Evolutionary conservation across 2,329 filamentous ascomycete genomes (phyloP), one percentile per base, ranked within the genome.

Genomic region (Colletotrichum tropicale): DNA sequence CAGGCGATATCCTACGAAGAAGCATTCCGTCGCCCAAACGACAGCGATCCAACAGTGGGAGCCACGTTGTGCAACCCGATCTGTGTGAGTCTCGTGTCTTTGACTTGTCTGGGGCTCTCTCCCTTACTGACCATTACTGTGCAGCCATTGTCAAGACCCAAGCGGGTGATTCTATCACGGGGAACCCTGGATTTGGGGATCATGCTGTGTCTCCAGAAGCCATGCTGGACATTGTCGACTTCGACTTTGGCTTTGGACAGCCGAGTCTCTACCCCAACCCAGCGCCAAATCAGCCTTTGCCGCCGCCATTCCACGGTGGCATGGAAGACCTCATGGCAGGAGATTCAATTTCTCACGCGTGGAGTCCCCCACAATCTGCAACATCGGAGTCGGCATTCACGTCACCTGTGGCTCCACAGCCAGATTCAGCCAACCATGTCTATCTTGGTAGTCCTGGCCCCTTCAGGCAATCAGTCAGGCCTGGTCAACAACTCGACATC

Each of bases 201-300:
- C 80, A 83, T 74, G 72, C 78, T 52, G 77, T 82, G 77, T 81
- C 79, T 78, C 77, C 80, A 69, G 79, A 84, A 28, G 73, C 81
- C 43, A 77, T 79, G 60, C 75, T 85, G 67, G 82, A 81, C 43
- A 77, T 82, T 61, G 78, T 79, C 75, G 81, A 84, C 74, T 84
- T 85, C 78, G 79, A 80, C 80, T 85, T 86, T 76, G 80, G 79
- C 71, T 81, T 86, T 77, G 82, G 82, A 34, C 80, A 84, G 69
- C 77, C 84, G 12, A 80, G 78, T 18, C 83, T 83, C 77, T 82
- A 83, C 58, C 65, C 75, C 43, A 67, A 75, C 16, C 61, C 67
- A 52, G 21, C 67, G 36, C 24, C 36, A 21, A 55, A 52, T 32
- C 67, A 81, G 60, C 80, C 83, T 77, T 81, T 85, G 79, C 82